Conservation (phyloP, 805 yeast species). For the Candida golubevii region DNA sequence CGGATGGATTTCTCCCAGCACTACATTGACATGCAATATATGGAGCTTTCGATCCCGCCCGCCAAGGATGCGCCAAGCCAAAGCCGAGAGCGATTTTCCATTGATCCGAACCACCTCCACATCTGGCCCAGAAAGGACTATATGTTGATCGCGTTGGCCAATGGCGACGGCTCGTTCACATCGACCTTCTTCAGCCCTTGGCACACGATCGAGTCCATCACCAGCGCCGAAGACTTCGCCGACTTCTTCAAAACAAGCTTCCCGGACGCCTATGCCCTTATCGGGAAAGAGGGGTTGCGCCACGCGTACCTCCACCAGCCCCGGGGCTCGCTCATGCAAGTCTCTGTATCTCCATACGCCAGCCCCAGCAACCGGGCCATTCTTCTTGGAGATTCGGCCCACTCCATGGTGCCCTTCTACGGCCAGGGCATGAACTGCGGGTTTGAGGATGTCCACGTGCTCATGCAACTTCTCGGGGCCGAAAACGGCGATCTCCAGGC, state of each 20-base stretch:
- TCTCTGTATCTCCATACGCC: slow-evolving; percentile 68
- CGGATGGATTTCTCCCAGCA: slow-evolving; percentile 72
- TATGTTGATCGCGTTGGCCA: slow-evolving; percentile 89
- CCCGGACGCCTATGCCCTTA: slow-evolving; percentile 67
- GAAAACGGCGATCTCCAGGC: slow-evolving; percentile 34
- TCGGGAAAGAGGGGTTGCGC: slow-evolving; percentile 54
- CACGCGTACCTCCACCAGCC: slow-evolving; percentile 58
- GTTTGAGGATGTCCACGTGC: slow-evolving; percentile 77
- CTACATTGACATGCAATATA: slow-evolving; percentile 77
- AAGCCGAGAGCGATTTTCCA: slow-evolving; percentile 37
- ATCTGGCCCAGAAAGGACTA: slow-evolving; percentile 87
- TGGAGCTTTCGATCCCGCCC: slow-evolving; percentile 76
- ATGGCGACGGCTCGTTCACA: slow-evolving; percentile 81
- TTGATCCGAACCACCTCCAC: slow-evolving; percentile 76
- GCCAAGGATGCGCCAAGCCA: slow-evolving; percentile 21
- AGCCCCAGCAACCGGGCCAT: slow-evolving; percentile 55
- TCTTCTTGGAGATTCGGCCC: slow-evolving; percentile 90
- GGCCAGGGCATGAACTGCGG: slow-evolving; percentile 98
- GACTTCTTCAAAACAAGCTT: slow-evolving; percentile 58
- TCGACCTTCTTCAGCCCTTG: slow-evolving; percentile 87
- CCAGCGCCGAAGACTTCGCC: slow-evolving; percentile 40
- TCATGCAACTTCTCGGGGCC: slow-evolving; percentile 49
- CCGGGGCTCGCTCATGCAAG: slow-evolving; percentile 72
- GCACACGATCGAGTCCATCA: slow-evolving; percentile 52
- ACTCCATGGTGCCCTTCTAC: slow-evolving; percentile 96